Evolutionary conservation across 805 yeast genomes (phyloP).

Genomic region (Yamadazyma sp.): DNA sequence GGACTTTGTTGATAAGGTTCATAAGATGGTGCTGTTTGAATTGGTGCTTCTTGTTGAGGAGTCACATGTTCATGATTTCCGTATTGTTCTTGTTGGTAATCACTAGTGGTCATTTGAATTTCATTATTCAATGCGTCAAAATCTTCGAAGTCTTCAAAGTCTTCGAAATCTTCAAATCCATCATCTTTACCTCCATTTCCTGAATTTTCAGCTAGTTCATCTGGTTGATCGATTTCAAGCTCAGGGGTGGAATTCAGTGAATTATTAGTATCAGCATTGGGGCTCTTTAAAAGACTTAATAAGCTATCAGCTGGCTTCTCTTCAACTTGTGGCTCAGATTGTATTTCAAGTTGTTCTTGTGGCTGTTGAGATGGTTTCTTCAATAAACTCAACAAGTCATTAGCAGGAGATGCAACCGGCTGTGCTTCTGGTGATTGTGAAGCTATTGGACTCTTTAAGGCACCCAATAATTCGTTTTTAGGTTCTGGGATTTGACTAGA

Average conservation of each 20-base stretch:
- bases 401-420: constrained; percentile 12
- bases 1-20: neutral
- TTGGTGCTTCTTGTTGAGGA: neutral
- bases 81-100: neutral
- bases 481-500: constrained; percentile 3
- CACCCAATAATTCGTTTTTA: constrained; percentile 14
- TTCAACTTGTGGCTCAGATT: neutral
- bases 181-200: no score
- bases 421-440: neutral
- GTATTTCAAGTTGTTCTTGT: neutral
- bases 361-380: constrained; percentile 9
- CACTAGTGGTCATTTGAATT: constrained; percentile 10
- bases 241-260: no score
- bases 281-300: constrained; percentile 15
- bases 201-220: neutral
- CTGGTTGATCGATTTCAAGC: neutral
- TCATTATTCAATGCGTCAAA: constrained; percentile 26
- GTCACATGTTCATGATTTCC: constrained; percentile 1
- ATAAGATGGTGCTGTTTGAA: neutral
- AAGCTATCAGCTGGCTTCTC: constrained; percentile 12
- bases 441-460: constrained; percentile 13
- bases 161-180: constrained; percentile 23
- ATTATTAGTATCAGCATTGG: no score
- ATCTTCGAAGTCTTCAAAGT: constrained; percentile 29
- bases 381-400: constrained; percentile 17